Percentiles rank a stretch among this genome's conserved stretches.
Evolutionary conservation across 2,329 filamentous ascomycete species (phyloP).

Genomic region (Aurifilum marmelostoma): DNA sequence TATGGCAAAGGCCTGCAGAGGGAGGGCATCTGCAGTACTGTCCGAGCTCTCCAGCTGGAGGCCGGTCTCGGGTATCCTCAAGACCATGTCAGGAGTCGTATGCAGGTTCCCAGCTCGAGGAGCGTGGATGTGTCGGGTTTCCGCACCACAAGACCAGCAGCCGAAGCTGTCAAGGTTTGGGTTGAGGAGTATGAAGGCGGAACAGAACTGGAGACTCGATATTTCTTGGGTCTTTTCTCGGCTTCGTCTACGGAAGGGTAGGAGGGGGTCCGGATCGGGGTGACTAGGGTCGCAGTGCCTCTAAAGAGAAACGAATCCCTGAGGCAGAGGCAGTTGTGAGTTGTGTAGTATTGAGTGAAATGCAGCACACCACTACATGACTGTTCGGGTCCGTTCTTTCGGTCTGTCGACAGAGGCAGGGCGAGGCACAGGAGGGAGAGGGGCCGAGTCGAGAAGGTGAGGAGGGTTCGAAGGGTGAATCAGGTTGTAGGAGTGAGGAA

Average conservation of each 20-base stretch:
- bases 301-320: conserved; percentile 19
- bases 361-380: conserved; percentile 27
- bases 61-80: conserved; percentile 61
- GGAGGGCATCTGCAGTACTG: conserved; percentile 48
- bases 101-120: conserved; percentile 25
- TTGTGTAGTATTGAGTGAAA: conserved; percentile 17
- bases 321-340: conserved; percentile 20
- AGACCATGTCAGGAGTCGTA: conserved; percentile 38
- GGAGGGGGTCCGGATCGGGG: not conserved
- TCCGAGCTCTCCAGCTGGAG: conserved; percentile 59
- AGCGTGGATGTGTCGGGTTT: conserved; percentile 18
- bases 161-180: conserved; percentile 30
- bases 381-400: conserved; percentile 11
- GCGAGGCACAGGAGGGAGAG: not conserved
- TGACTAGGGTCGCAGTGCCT: conserved; percentile 13
- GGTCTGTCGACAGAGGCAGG: not conserved
- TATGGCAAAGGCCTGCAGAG: conserved; percentile 61
- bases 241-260: conserved; percentile 2
- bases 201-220: not conserved
- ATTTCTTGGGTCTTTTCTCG: not conserved
- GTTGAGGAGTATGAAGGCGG: not conserved
- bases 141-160: conserved; percentile 30
- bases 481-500: conserved; percentile 8
- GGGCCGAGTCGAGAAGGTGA: not conserved
- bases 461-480: conserved; percentile 10